Conservation (phyloP, 345 rosid genomes). For the Syzygium jambos region DNA sequence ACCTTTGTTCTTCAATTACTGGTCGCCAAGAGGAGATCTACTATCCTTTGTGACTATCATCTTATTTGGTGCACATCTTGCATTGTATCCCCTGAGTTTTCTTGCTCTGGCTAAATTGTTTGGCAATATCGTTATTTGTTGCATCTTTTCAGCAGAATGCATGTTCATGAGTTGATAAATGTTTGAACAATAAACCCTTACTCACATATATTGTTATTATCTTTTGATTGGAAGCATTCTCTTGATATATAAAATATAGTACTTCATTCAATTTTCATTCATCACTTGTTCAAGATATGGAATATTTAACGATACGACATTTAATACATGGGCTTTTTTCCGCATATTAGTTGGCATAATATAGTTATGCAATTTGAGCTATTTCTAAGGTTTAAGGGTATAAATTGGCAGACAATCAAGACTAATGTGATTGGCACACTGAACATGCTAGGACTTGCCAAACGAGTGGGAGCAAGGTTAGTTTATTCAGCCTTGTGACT, state of each 20-base stretch:
- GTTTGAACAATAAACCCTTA: neutral
- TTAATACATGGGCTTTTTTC: neutral
- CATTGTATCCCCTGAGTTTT: neutral
- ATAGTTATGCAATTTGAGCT: neutral
- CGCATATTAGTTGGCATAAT: neutral
- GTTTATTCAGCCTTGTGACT: neutral
- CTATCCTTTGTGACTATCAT: neutral
- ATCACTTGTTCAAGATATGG: neutral
- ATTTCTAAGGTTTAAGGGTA: neutral
- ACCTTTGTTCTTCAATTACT: neutral
- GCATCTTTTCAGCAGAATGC: neutral
- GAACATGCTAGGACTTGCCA: slow-evolving; percentile 97
- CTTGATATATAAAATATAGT: neutral
- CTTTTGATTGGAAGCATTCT: neutral
- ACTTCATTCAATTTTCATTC: neutral
- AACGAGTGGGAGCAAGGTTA: slow-evolving; percentile 96
- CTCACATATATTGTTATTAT: neutral
- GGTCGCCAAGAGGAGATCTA: neutral
- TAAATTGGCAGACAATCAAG: slow-evolving; percentile 64
- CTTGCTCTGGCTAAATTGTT: neutral
- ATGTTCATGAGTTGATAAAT: neutral
- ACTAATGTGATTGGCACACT: slow-evolving; percentile 97
- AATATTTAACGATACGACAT: neutral
- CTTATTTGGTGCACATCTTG: neutral
- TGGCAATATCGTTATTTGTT: neutral